Base-by-base conservation (phyloP, 1,284 basidiomycete genomes). In the Melampsora americana region DNA sequence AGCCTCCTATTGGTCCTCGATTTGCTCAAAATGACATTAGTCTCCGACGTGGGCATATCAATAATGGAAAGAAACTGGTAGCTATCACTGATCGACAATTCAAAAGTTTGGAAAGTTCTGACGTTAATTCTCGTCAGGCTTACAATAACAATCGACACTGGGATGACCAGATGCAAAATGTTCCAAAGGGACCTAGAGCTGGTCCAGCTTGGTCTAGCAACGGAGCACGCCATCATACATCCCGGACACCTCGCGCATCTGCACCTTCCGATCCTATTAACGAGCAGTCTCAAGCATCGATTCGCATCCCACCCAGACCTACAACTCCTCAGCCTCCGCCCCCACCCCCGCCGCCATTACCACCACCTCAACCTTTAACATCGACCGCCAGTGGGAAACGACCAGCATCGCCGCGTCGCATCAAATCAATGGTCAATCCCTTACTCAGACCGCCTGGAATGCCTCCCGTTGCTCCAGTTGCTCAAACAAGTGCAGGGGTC, bases 401-500 rank as follows among this genome's bases (percentile, higher is more conserved):
- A 42, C 72, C 72, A 5, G 23, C 26, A 53, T 68, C 72, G 0
- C 72, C 72, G 16, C 65, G 67, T 18, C 66, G 66, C 20, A 32
- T 64, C 23, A 53, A 61, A 28, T 42, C 73, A 5, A 68, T 42
- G 56, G 73, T 69, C 44, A 28, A 67, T 30, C 39, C 66, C 23
- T 12, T 50, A 44, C 42, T 66, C n/a, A 75, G 60, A 48, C 53
- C 66, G 16, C 73, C 66, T 48, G 66, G 73, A 32, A 68, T 76
- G 66, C 73, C 73, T 28, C 73, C 73, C 35, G 67, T 44, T 30
- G 73, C 73, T 16, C 73, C 73, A 23, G 73, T 76, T 9, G 73
- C 73, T 20, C 73, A 76, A 48, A 76, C 73, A 30, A 76, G 73
- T 56, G 73, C 73, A 44, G 73, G 73, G 23, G 73, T 76, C 59